Conservation (phyloP, 768 basidiomycete genomes). For the Trametes maxima region DNA sequence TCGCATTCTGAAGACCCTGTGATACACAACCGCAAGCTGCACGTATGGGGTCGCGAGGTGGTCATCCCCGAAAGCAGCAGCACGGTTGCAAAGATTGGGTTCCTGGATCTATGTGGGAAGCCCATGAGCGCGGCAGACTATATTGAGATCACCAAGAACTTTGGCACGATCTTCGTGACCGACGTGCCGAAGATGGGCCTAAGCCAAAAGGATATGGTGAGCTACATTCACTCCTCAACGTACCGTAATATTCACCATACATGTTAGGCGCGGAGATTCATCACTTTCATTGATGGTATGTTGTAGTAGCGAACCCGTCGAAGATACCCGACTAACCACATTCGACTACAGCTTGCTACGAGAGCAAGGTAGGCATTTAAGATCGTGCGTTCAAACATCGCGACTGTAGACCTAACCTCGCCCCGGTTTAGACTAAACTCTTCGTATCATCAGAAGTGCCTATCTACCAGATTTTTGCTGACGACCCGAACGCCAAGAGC, state of each 20-base stretch:
- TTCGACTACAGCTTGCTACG: slow-evolving; percentile 72
- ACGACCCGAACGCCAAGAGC: slow-evolving; percentile 48
- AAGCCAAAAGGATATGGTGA: slow-evolving; percentile 82
- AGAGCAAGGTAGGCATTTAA: slow-evolving; percentile 64
- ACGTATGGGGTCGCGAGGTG: slow-evolving; percentile 90
- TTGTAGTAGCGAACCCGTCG: slow-evolving; percentile 19
- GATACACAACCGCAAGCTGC: slow-evolving; percentile 61
- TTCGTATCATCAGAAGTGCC: slow-evolving; percentile 93
- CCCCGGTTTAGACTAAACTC: slow-evolving; percentile 70
- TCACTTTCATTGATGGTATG: slow-evolving; percentile 93
- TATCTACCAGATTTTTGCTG: slow-evolving; percentile 87
- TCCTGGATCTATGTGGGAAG: slow-evolving; percentile 83
- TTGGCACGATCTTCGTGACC: slow-evolving; percentile 84
- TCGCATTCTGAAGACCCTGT: slow-evolving; percentile 58
- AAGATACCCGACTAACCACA: not conserved
- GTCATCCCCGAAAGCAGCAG: slow-evolving; percentile 78
- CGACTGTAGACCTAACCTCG: not conserved
- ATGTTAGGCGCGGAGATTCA: slow-evolving; percentile 85
- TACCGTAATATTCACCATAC: not conserved
- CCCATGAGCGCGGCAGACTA: slow-evolving; percentile 96
- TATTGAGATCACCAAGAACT: slow-evolving; percentile 86
- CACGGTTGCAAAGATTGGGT: slow-evolving; percentile 82
- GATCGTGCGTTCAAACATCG: too few relatives aligned
- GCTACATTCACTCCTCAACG: not conserved
- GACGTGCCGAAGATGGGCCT: slow-evolving; percentile 90